Evolutionary conservation across 2,329 filamentous ascomycete genomes (phyloP), one percentile per base, ranked within the genome.

Genomic region (Pseudogymnoascus sp.): DNA sequence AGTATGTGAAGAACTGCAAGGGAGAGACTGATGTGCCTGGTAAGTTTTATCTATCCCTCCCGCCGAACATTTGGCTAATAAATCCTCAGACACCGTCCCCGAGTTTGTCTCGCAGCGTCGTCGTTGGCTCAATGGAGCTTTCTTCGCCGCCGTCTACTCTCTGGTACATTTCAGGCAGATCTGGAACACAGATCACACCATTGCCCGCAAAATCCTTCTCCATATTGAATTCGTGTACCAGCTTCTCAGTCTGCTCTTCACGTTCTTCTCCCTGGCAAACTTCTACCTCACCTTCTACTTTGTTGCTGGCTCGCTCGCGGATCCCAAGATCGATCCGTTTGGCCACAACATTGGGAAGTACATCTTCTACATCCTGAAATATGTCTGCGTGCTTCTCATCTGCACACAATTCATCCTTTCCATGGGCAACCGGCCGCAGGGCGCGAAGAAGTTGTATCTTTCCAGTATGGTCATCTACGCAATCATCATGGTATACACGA

Each of bases 231-330:
- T 97, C 73, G 76, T 96, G 69, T 99, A 99, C 76, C 95, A 99
- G 75, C 88, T 96, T 74, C 83, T 97, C 69, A 90, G 92, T 72
- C 85, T 99, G 12, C 76, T 96, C 66, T 99, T 99, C 79, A 99
- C 95, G 54, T 99, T 91, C 80, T 97, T 99, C 80, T 96, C 93
- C 10, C 86, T 99, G 42, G 93, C 93, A 75, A 99, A 99, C 80
- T 99, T 97, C 81, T 99, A 97, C 76, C 86, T 99, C 62, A 96
- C 93, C 64, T 99, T 99, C 78, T 99, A 93, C 83, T 99, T 99
- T 79, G 88, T 99, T 68, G 92, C 92, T 21, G 95, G 95, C 47
- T 96, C 93, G 42, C 82, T 99, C 14, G 84, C 89, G 0, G 91
- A 97, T 71, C 79, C 84, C 0, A 79, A 80, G 26, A 80, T 96